Base-by-base conservation (phyloP, 1,284 basidiomycete genomes). In the Cryptococcus sp. region DNA sequence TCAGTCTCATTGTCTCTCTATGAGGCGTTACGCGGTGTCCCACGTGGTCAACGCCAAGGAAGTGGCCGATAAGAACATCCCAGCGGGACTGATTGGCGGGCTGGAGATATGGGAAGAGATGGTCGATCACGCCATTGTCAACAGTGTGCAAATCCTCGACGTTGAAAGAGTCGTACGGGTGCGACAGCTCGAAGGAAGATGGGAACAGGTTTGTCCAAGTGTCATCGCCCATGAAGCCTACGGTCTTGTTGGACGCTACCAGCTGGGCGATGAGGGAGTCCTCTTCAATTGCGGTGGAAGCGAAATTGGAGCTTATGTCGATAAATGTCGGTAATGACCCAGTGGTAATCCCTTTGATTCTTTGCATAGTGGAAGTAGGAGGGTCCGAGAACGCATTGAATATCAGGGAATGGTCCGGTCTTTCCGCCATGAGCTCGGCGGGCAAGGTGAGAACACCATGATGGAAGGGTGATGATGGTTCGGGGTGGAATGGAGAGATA, bases 111-210 rank as follows among this genome's bases (percentile, higher is more conserved):
- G 91, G 89, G 64, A 93, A 86, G n/a, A 99, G 82, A 68, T 92
- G 86, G 15, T 79, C 69, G 44, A 89, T 86, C 55, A 99, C 93
- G 10, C 95, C 94, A 51, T 88, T 82, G 71, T 99, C 96, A 39
- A 99, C 96, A 0, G 91, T 90, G 72, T 99, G 92, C 17, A 99
- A 82, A 73, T 99, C 96, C 77, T 98, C 95, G 58, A 99, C 95
- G 76, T 99, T 95, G 84, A 99, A 99, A 1, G 93, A 97, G 76
- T 97, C 93, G 74, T 87, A 98, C 0, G 93, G 88, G 74, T 86
- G 88, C 1, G 86, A 82, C 79, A 89, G 85, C 45, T 84, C 82
- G 64, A 97, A 93, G 1, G 85, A 79, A 50, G 83, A 78, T 0
- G 94, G 91, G 72, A 94, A 99, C 16, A 96, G 85, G 2, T 87